A percentile compares a stretch with the other conserved stretches of the same genome.
Conservation (phyloP, 768 basidiomycete species). For the Suillus discolor region DNA sequence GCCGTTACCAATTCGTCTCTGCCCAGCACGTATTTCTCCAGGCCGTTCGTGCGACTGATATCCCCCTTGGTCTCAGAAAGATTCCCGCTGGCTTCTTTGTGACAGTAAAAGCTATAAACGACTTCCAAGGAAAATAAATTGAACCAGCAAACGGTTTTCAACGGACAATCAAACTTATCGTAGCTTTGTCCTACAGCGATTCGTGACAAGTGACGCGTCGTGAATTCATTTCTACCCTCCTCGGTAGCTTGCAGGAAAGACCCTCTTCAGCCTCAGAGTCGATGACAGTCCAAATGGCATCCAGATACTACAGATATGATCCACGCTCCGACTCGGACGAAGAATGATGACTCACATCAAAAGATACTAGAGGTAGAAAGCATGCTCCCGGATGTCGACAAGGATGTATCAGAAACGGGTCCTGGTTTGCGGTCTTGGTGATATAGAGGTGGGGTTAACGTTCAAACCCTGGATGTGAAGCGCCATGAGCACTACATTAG, state of each 20-base stretch:
- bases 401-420: slow-evolving; percentile 80
- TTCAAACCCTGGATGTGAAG: slow-evolving; percentile 60
- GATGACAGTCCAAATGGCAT: slow-evolving; percentile 74
- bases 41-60: too few relatives aligned
- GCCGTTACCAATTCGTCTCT: too few relatives aligned
- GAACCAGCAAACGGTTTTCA: too few relatives aligned
- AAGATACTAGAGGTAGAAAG: slow-evolving; percentile 95
- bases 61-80: too few relatives aligned
- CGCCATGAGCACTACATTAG: slow-evolving; percentile 5
- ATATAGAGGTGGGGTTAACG: slow-evolving; percentile 89
- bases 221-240: background rate
- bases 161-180: too few relatives aligned
- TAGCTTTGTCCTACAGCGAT: too few relatives aligned
- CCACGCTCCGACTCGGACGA: slow-evolving; percentile 5
- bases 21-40: too few relatives aligned
- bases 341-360: slow-evolving; percentile 61
- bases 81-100: too few relatives aligned
- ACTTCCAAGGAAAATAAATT: too few relatives aligned
- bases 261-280: slow-evolving; percentile 74
- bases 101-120: too few relatives aligned
- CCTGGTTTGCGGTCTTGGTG: slow-evolving; percentile 93
- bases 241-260: slow-evolving; percentile 31
- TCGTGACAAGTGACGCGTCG: too few relatives aligned
- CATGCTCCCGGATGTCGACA: slow-evolving; percentile 95
- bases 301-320: slow-evolving; percentile 56